Conservation (phyloP, 768 basidiomycete genomes). For the Pisolithus orientalis region DNA sequence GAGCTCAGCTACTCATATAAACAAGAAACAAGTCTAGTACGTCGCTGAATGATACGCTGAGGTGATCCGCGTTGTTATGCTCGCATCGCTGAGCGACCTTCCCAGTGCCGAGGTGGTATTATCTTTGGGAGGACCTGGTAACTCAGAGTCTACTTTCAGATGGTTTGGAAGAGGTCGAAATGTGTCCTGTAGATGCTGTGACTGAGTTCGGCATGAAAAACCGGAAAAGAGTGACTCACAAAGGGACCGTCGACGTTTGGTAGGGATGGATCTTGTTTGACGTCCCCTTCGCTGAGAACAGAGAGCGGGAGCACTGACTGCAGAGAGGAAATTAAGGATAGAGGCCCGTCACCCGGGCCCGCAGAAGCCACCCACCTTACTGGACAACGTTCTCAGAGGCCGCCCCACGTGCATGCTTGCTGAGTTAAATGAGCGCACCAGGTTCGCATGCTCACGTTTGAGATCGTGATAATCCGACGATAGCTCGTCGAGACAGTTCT, state of each 20-base stretch:
- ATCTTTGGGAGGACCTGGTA: not conserved
- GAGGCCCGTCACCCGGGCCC: not conserved
- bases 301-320: constrained; percentile 6
- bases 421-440: constrained; percentile 7
- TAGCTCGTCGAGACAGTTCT: constrained; percentile 14
- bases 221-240: not conserved
- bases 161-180: constrained; percentile 8
- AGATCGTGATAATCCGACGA: constrained; percentile 15
- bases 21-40: not conserved
- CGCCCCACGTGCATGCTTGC: not conserved
- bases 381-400: not conserved
- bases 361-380: constrained; percentile 6
- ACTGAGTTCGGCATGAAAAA: not conserved
- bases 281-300: constrained; percentile 4
- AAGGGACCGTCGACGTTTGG: not conserved
- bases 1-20: too few species aligned
- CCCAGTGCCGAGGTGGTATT: too few species aligned
- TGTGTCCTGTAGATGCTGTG: constrained; percentile 6
- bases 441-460: constrained; percentile 15
- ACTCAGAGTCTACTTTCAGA: constrained; percentile 2
- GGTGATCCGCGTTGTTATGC: not conserved
- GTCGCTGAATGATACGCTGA: not conserved
- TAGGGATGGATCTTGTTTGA: not conserved
- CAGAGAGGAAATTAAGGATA: not conserved
- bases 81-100: not conserved